Conservation (phyloP, 2,329 filamentous ascomycete species). For the Aspergillus sp. region DNA sequence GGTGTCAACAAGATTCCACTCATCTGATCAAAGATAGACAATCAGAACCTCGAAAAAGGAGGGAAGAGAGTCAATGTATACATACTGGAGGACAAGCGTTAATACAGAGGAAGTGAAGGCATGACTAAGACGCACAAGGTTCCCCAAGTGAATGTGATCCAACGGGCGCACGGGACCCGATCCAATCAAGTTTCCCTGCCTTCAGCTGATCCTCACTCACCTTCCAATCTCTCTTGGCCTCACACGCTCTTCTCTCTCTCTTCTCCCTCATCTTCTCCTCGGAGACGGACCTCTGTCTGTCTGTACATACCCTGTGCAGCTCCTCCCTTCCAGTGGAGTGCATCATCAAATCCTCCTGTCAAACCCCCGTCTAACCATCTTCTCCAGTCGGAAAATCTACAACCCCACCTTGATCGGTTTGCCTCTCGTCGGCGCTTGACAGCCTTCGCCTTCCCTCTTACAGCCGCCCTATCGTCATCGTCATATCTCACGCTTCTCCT, state of each 20-base stretch:
- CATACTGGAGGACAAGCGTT: too few relatives aligned
- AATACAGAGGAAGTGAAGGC: not conserved
- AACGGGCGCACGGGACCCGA: not conserved
- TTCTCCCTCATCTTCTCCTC: not conserved
- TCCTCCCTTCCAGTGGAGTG: not conserved
- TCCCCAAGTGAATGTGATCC: too few relatives aligned
- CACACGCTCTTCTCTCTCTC: not conserved
- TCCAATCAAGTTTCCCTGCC: not conserved
- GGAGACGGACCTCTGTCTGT: not conserved
- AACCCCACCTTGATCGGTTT: conserved; percentile 1
- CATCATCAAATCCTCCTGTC: too few relatives aligned
- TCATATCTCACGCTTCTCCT: conserved; percentile 1
- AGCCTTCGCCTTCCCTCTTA: conserved; percentile 8
- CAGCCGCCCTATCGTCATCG: conserved; percentile 4
- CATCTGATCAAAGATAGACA: too few relatives aligned
- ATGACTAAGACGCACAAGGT: too few relatives aligned
- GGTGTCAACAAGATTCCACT: too few relatives aligned
- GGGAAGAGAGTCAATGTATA: too few relatives aligned
- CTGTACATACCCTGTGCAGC: not conserved
- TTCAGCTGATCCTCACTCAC: not conserved
- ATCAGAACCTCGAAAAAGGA: too few relatives aligned
- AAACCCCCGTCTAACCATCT: too few relatives aligned
- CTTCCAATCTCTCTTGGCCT: not conserved
- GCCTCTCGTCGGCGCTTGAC: conserved; percentile 1
- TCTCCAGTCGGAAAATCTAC: not conserved